Evolutionary conservation across 1,139 yeast species (phyloP), one percentile per base, ranked within the genome.

Genomic region (Blastobotrys indianensis): DNA sequence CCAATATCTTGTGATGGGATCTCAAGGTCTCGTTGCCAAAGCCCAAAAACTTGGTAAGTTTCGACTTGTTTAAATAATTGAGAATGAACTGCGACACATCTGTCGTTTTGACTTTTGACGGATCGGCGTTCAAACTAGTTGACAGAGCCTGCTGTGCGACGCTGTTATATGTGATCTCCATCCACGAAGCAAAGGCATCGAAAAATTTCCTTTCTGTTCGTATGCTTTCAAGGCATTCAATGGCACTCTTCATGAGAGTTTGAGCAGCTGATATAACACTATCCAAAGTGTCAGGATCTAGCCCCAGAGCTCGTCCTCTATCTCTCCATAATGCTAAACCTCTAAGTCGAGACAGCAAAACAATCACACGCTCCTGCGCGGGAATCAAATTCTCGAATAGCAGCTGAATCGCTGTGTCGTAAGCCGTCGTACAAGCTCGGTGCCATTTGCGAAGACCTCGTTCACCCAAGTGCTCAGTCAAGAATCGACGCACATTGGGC

Each of bases 381-480:
- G 85, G 79, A 1, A 83, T 68, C 15, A 82, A 52, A 47, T 74
- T 73, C 41, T 75, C 72, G 52, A 76, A 77, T 1, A 77, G 53
- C 1, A 66, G 58, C 49, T 74, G 72, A 44, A 80, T 64, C 0
- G 73, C 61, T 37, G 61, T 60, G 33, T 80, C 85, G 57, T 76
- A 80, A 4, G 73, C 66, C 0, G 70, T 57, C 38, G 70, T 68
- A 0, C 84, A 82, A 17, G 74, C 51, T 47, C 74, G 75, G 9
- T 66, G 64, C 76, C 90, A 76, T 54, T 77, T 71, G 52, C 77
- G 80, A 37, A 78, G 63, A 10, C 87, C 88, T 50, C 85, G 68
- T 51, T 85, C 92, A 1, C 86, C 88, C 35, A 85, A 68, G 23
- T 70, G 63, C 35, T 73, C 73, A 15, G 70, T 68, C 8, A 76